phyloP scores from a whole-genome alignment of 192 early-diverging fungal genomes.

The Linnemannia elongata region DNA sequence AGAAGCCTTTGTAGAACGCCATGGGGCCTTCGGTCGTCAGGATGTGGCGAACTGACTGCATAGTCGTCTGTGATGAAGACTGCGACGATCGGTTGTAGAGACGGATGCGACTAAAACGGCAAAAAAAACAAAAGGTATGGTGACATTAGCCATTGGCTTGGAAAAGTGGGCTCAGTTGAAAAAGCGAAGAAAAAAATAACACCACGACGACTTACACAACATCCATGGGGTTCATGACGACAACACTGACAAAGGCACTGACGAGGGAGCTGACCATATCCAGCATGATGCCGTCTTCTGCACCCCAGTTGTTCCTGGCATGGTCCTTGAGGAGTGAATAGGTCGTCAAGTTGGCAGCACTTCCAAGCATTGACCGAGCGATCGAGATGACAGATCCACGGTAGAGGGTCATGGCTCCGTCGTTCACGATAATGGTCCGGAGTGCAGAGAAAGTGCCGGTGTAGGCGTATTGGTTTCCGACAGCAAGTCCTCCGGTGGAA shows the following conservation, averaged over 20 bases:
- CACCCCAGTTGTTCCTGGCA: conserved; percentile 67
- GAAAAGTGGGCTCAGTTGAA: not conserved
- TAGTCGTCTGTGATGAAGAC: conserved; percentile 69
- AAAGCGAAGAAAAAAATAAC: not conserved
- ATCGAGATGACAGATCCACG: conserved; percentile 77
- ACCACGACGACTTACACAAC: conserved; percentile 58
- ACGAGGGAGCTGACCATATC: conserved; percentile 78
- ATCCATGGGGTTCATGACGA: conserved; percentile 66
- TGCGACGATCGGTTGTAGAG: conserved; percentile 80
- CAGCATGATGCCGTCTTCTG: conserved; percentile 71
- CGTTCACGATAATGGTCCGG: conserved; percentile 61
- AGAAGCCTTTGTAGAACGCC: conserved; percentile 81
- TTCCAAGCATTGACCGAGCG: conserved; percentile 74
- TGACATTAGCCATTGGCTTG: not conserved
- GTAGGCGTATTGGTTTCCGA: conserved; percentile 78
- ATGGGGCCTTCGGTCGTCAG: conserved; percentile 74
- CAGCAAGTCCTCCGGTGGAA: conserved; percentile 65
- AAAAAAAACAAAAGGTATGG: not conserved
- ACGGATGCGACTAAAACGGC: conserved; percentile 75
- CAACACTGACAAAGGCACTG: conserved; percentile 69
- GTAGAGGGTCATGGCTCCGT: conserved; percentile 72
- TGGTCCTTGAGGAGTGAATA: conserved; percentile 79
- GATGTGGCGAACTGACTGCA: conserved; percentile 57
- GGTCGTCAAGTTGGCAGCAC: conserved; percentile 75
- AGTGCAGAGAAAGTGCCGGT: conserved; percentile 71